Conservation (phyloP, 2,329 filamentous ascomycete species). For the Erysiphe pulchra region DNA sequence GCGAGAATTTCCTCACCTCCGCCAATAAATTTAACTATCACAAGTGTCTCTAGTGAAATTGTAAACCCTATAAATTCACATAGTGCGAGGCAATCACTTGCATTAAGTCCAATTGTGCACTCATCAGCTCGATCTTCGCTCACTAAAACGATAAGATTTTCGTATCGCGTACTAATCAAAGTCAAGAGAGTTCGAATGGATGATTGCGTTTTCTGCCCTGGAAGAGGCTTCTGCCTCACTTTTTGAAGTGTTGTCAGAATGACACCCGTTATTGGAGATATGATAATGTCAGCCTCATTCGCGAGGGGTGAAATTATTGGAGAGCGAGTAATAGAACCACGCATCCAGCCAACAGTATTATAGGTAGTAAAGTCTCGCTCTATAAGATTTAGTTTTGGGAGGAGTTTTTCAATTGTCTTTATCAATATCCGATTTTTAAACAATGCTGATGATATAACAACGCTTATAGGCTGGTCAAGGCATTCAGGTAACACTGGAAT, state of each 20-base stretch:
- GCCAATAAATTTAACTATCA: conserved; percentile 21
- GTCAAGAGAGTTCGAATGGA: conserved; percentile 29
- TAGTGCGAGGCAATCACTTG: conserved; percentile 8
- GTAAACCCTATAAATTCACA: conserved; percentile 12
- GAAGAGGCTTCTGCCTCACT: conserved; percentile 44
- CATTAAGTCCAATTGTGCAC: conserved; percentile 11
- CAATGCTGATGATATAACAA: conserved; percentile 26
- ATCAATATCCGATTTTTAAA: conserved; percentile 21
- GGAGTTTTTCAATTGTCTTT: conserved; percentile 21
- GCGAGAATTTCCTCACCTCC: conserved; percentile 24
- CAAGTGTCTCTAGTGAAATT: conserved; percentile 14
- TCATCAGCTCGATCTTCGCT: conserved; percentile 26
- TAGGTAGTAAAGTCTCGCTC: conserved; percentile 30
- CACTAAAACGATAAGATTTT: conserved; percentile 40
- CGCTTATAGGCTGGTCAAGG: conserved; percentile 9
- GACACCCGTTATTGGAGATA: conserved; percentile 44
- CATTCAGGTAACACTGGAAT: conserved; percentile 5
- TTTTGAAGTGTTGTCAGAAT: conserved; percentile 46
- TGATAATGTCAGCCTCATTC: conserved; percentile 44
- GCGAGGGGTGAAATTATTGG: conserved; percentile 17
- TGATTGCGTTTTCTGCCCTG: conserved; percentile 24
- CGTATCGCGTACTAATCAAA: conserved; percentile 31
- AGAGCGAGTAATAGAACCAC: conserved; percentile 13
- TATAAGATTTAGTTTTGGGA: conserved; percentile 25
- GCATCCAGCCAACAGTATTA: conserved; percentile 15